Conservation (phyloP, 345 rosid species). For the Abelmoschus esculentus region DNA sequence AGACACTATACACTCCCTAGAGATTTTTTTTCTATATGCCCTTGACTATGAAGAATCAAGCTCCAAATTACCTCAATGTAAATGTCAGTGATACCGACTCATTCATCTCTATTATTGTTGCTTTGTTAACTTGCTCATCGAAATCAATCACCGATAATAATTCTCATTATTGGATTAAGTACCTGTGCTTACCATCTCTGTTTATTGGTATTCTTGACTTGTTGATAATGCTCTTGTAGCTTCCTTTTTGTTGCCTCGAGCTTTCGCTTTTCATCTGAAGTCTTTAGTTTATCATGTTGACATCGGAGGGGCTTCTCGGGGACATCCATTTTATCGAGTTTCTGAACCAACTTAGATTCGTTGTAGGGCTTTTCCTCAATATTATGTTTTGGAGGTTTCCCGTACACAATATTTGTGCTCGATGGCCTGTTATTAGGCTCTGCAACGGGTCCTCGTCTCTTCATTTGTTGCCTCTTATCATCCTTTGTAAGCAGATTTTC, state of each 20-base stretch:
- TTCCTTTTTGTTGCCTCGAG: slow-evolving; percentile 86
- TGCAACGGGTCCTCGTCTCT: slow-evolving; percentile 38
- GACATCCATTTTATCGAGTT: slow-evolving; percentile 27
- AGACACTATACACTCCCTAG: too few relatives aligned
- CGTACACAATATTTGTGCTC: slow-evolving; percentile 32
- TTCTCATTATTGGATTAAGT: slow-evolving; percentile 8
- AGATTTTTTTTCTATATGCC: too few relatives aligned
- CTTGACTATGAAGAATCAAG: too few relatives aligned
- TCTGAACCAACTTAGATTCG: slow-evolving; percentile 28
- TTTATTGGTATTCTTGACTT: slow-evolving; percentile 23
- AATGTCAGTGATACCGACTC: too few relatives aligned
- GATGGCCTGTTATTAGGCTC: slow-evolving; percentile 43
- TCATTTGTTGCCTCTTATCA: slow-evolving; percentile 28
- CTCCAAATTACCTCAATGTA: too few relatives aligned
- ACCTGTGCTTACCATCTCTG: not conserved
- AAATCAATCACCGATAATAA: not conserved
- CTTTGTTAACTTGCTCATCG: not conserved
- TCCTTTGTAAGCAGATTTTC: slow-evolving; percentile 21
- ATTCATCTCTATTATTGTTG: too few relatives aligned
- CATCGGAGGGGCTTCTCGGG: slow-evolving; percentile 37
- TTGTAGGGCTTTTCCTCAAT: slow-evolving; percentile 34
- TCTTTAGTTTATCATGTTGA: slow-evolving; percentile 35
- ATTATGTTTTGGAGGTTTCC: slow-evolving; percentile 47
- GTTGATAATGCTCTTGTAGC: slow-evolving; percentile 86
- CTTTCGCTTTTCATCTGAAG: slow-evolving; percentile 51